Percentiles rank a stretch among this genome's conserved stretches.
These are phyloP conservation scores for Globisporangium cylindrosporum DNA, from an alignment of 352 stramenopile species.

Conservation along the genomic window DNA sequence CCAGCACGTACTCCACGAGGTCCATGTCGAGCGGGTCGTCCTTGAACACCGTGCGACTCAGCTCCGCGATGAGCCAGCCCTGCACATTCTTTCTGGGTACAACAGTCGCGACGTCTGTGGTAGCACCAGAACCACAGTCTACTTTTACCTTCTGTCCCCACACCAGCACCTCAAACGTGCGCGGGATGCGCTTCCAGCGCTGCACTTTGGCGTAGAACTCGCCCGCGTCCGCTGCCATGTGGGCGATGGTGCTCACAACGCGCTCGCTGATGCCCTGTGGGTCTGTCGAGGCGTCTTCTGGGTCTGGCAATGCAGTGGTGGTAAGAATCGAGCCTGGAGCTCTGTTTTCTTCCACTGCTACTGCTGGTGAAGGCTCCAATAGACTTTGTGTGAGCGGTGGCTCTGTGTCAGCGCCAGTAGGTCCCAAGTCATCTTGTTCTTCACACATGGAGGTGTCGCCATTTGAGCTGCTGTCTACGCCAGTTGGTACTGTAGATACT, in stretches of 20 bases:
- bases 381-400: conserved; percentile 13
- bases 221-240: conserved; percentile 22
- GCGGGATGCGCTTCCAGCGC: conserved; percentile 49
- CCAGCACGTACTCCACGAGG: conserved; percentile 61
- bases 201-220: conserved; percentile 46
- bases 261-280: conserved; percentile 8
- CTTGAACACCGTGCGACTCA: conserved; percentile 34
- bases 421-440: not conserved
- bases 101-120: not conserved
- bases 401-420: not conserved
- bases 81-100: conserved; percentile 22
- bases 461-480: not conserved
- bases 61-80: conserved; percentile 45
- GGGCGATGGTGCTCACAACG: conserved; percentile 26
- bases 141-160: conserved; percentile 18
- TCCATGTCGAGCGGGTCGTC: conserved; percentile 47
- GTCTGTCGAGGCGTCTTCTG: not conserved
- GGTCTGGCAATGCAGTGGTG: not conserved
- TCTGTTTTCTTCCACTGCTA: not conserved
- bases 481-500: not conserved
- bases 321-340: not conserved
- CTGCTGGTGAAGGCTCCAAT: conserved; percentile 3
- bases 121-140: not conserved
- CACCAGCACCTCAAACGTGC: conserved; percentile 33
- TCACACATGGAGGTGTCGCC: not conserved